Percentiles rank a stretch among this genome's conserved stretches.
Evolutionary conservation across 2,329 filamentous ascomycete species (phyloP).

Genomic region (Fusarium sambucinum): DNA sequence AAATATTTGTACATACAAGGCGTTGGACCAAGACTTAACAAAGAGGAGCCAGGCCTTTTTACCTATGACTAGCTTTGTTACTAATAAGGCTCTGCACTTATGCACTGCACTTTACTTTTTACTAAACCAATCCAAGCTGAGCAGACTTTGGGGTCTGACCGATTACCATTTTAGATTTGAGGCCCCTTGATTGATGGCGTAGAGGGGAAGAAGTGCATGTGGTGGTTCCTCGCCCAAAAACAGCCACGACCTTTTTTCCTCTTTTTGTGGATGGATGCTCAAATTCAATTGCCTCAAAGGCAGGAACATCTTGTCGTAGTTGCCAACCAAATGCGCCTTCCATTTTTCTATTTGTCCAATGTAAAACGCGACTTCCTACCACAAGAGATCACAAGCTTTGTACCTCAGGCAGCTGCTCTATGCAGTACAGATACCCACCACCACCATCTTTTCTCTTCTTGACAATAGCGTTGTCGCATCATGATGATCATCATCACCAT

Average conservation of each 20-base stretch:
- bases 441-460: conserved; percentile 1
- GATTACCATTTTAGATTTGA: conserved; percentile 27
- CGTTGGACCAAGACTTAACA: not conserved
- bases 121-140: not conserved
- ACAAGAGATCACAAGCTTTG: not conserved
- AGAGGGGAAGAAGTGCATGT: not conserved
- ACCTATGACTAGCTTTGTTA: not conserved
- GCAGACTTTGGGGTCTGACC: conserved; percentile 20
- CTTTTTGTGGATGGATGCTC: not conserved
- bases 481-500: conserved; percentile 34
- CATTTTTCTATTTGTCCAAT: not conserved
- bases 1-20: conserved; percentile 10
- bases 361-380: not conserved
- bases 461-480: conserved; percentile 20
- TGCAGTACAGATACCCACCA: conserved; percentile 1
- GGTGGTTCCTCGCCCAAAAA: not conserved
- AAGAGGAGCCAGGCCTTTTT: not conserved
- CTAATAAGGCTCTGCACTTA: not conserved
- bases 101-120: not conserved
- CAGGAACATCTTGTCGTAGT: not conserved
- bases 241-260: conserved; percentile 2
- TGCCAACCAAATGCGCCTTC: conserved; percentile 12
- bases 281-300: not conserved
- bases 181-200: conserved; percentile 13
- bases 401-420: conserved; percentile 1